Percentiles rank a stretch among this genome's conserved stretches.
These are phyloP conservation scores for Aspergillus carlsbadensis DNA, from an alignment of 495 filamentous ascomycete genomes.

Conservation along the genomic window DNA sequence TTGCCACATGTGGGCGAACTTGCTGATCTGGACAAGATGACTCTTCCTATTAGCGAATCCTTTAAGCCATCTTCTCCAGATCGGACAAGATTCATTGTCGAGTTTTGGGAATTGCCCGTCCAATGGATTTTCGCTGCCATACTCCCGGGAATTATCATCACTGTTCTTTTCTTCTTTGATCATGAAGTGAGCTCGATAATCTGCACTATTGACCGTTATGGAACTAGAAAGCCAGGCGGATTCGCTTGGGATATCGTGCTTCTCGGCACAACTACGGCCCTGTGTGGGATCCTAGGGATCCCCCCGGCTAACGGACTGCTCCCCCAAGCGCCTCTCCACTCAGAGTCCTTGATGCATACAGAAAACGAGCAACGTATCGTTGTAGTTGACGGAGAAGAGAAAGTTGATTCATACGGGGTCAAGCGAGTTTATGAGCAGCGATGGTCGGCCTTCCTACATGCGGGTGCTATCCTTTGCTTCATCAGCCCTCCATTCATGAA, in stretches of 20 bases:
- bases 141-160: slow-evolving; percentile 65
- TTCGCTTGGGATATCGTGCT: slow-evolving; percentile 71
- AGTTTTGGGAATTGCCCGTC: slow-evolving; percentile 64
- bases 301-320: slow-evolving; percentile 69
- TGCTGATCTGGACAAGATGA: slow-evolving; percentile 59
- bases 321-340: slow-evolving; percentile 69
- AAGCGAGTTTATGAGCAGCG: slow-evolving; percentile 66
- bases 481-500: slow-evolving; percentile 64
- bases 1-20: slow-evolving; percentile 68
- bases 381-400: slow-evolving; percentile 20
- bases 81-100: slow-evolving; percentile 59
- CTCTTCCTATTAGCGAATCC: slow-evolving; percentile 55
- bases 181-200: slow-evolving; percentile 77
- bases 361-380: slow-evolving; percentile 42
- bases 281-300: slow-evolving; percentile 69
- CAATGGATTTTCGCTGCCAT: slow-evolving; percentile 65
- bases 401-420: slow-evolving; percentile 38
- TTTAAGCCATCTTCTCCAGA: slow-evolving; percentile 60
- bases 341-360: slow-evolving; percentile 61
- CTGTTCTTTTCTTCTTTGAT: slow-evolving; percentile 71
- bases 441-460: slow-evolving; percentile 65
- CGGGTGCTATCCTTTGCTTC: slow-evolving; percentile 60
- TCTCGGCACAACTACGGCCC: slow-evolving; percentile 64
- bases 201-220: slow-evolving; percentile 67
- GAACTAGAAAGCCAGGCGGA: slow-evolving; percentile 62